phyloP scores from a whole-genome alignment of 495 filamentous ascomycete genomes.

The Cercophora samala region DNA sequence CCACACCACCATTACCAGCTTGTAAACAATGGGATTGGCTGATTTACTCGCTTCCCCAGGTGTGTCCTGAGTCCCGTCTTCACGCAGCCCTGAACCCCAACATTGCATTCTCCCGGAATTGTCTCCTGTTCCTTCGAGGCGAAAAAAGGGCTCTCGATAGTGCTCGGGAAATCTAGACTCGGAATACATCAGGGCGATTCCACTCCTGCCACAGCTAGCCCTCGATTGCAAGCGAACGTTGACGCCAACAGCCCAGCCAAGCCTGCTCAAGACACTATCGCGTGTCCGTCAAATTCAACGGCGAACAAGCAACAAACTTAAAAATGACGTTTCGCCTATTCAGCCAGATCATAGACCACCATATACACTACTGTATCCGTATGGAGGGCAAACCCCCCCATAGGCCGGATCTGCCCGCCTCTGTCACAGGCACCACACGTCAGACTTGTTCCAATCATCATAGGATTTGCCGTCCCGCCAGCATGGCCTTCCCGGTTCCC shows the following conservation, averaged over 20 bases:
- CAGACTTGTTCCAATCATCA: neutral
- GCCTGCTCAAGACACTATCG: neutral
- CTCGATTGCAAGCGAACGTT: neutral
- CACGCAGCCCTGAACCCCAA: neutral
- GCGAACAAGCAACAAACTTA: neutral
- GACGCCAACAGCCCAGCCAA: neutral
- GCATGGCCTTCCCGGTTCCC: neutral
- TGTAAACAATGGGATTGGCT: constrained; percentile 8
- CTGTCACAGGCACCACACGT: neutral
- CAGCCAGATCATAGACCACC: neutral
- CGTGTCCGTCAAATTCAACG: neutral
- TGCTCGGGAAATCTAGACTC: neutral
- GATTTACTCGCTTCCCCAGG: constrained; percentile 3
- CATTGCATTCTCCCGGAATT: neutral
- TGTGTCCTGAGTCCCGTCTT: neutral
- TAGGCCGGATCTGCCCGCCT: neutral
- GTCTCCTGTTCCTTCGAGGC: neutral
- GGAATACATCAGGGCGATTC: neutral
- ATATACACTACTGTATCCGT: too few relatives aligned
- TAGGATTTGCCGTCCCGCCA: neutral
- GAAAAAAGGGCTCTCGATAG: neutral
- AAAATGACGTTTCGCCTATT: neutral
- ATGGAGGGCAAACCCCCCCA: neutral
- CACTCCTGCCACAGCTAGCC: neutral
- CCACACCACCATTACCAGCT: constrained; percentile 1